Evolutionary conservation across 2,329 filamentous ascomycete genomes (phyloP).

Genomic region (Fonsecaea nubica): DNA sequence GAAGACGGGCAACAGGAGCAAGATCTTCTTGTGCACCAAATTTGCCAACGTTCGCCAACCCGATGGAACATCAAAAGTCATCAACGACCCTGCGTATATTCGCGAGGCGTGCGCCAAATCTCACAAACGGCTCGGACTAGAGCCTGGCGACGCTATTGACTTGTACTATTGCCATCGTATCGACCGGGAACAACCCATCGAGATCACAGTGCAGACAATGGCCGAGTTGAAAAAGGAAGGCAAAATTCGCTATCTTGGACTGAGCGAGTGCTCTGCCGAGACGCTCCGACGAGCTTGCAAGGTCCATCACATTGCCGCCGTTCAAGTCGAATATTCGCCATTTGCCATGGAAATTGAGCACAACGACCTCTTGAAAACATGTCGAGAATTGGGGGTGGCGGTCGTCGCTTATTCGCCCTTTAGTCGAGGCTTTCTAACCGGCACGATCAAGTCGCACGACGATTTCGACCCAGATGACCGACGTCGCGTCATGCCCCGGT

Average conservation of each 20-base stretch:
- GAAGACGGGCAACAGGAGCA: constrained; percentile 49
- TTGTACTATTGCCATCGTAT: constrained; percentile 45
- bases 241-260: constrained; percentile 51
- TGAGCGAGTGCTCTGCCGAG: constrained; percentile 52
- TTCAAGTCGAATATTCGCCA: constrained; percentile 66
- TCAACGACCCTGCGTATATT: constrained; percentile 52
- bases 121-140: constrained; percentile 51
- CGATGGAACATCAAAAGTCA: constrained; percentile 37
- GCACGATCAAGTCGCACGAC: constrained; percentile 52
- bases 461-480: constrained; percentile 58
- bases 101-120: constrained; percentile 51
- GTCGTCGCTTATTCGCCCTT: constrained; percentile 67
- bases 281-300: constrained; percentile 50
- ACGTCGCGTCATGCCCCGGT: constrained; percentile 54
- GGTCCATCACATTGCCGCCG: constrained; percentile 50
- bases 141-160: constrained; percentile 48
- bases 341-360: constrained; percentile 63
- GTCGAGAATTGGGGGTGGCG: constrained; percentile 64
- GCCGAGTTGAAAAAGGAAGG: constrained; percentile 43
- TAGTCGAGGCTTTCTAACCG: constrained; percentile 62
- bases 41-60: constrained; percentile 48
- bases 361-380: constrained; percentile 63
- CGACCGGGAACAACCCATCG: constrained; percentile 60
- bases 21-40: constrained; percentile 63
- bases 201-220: constrained; percentile 52